These are phyloP conservation scores for Colletotrichum scovillei DNA, from an alignment of 2,329 filamentous ascomycete species.

Conservation along the genomic window DNA sequence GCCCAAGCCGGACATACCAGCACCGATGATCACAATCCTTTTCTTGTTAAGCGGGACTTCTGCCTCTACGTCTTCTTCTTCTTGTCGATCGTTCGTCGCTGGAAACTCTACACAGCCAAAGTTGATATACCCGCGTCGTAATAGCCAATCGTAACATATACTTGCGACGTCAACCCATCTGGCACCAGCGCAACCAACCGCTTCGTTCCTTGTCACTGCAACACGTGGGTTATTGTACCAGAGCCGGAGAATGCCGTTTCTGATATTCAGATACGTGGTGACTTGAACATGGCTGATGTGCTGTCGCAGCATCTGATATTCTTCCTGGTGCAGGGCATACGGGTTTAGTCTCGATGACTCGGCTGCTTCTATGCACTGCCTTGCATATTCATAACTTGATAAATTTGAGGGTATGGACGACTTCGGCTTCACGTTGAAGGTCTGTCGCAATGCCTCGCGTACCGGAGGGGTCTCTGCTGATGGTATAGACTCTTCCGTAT, in stretches of 20 bases:
- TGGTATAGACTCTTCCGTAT: conserved; percentile 38
- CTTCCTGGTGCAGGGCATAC: conserved; percentile 85
- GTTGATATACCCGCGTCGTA: conserved; percentile 94
- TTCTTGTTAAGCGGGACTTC: conserved; percentile 52
- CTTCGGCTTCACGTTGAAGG: conserved; percentile 75
- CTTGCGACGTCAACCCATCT: conserved; percentile 91
- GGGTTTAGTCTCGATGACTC: conserved; percentile 91
- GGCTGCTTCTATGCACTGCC: conserved; percentile 89
- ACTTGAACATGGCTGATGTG: conserved; percentile 90
- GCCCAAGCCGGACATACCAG: conserved; percentile 92
- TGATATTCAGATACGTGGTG: conserved; percentile 94
- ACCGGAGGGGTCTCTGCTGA: conserved; percentile 27
- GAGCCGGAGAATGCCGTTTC: conserved; percentile 90
- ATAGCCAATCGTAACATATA: conserved; percentile 92
- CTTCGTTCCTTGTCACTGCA: conserved; percentile 84
- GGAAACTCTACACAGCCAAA: conserved; percentile 89
- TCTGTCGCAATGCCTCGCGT: conserved; percentile 46
- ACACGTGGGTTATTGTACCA: conserved; percentile 91
- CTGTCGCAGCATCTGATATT: conserved; percentile 82
- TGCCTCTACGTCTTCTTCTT: conserved; percentile 53
- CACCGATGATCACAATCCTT: conserved; percentile 88
- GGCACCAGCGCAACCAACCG: conserved; percentile 87
- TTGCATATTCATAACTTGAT: conserved; percentile 82
- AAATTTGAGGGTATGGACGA: conserved; percentile 86
- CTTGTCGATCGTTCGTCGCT: conserved; percentile 35